Base-by-base conservation (phyloP, 2,329 filamentous ascomycete species). In the Coniochaeta sp. region DNA sequence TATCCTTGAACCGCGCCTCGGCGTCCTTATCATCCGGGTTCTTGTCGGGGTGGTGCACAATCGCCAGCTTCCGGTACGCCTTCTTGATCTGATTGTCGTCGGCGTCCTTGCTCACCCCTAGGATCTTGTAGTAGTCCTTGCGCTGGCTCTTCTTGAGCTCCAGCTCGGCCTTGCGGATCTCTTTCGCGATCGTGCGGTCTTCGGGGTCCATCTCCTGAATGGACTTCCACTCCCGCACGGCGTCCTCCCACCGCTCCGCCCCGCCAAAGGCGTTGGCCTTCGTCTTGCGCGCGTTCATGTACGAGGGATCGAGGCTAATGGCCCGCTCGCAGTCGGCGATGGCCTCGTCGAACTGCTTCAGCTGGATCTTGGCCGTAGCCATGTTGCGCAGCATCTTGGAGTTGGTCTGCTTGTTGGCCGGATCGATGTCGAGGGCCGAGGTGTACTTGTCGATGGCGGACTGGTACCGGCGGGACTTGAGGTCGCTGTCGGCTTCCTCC, bases 61-160 rank as follows among this genome's bases (percentile, higher is more conserved):
- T 92, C 52, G 94, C 94, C 65, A 96, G 79, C 71, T 94, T 96
- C 58, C 92, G 85, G 75, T 99, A 99, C 1, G 92, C 94, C 74
- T 91, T 92, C 79, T 97, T 99, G 75, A 99, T 94, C 51, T 94
- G 83, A 52, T 77, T 77, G 20, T 95, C 90, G 35, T 81, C 81
- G 32, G 91, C 91, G 56, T 91, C 87, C 77, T 96, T 97, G 53
- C 87, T 76, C 8, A 99, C 74, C 6, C 86, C 88, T 50, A 99
- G 82, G 59, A 97, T 96, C 81, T 96, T 96, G 77, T 99, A 99
- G 74, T 96, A 97, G 65, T 99, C 94, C 72, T 99, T 99, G 56
- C 94, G 81, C 72, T 92, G 87, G 68, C 87, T 88, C 85, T 97
- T 97, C 84, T 99, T 99, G 57, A 97, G 75, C 72, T 99, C 94